Conservation (phyloP, 495 filamentous ascomycete species). For the Tuber umbilicatum region DNA sequence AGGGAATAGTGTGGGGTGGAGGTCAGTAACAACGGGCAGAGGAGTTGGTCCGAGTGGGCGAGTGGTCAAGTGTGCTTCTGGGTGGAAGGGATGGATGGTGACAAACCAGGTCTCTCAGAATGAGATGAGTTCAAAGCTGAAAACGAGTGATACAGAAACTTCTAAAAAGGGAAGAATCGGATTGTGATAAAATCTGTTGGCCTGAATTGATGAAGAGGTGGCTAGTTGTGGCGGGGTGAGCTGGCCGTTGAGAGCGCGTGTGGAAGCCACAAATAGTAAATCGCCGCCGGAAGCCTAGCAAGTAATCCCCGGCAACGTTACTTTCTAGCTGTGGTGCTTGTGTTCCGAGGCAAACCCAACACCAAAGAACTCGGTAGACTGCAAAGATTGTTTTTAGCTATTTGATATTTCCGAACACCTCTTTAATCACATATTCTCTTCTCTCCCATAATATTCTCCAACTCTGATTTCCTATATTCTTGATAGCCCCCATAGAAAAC, state of each 20-base stretch:
- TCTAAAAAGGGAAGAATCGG: background rate
- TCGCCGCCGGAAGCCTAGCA: background rate
- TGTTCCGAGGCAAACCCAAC: background rate
- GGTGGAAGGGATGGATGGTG: background rate
- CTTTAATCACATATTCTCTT: background rate
- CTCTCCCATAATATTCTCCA: slow-evolving; percentile 10
- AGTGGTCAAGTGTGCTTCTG: background rate
- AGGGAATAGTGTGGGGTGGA: background rate
- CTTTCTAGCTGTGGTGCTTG: background rate
- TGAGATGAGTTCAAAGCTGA: background rate
- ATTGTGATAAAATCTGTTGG: background rate
- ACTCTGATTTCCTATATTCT: slow-evolving; percentile 5
- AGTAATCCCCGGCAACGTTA: background rate
- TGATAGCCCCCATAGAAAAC: background rate
- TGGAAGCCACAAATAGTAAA: background rate
- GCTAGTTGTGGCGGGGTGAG: background rate
- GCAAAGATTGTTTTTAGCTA: background rate
- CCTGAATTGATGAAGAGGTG: background rate
- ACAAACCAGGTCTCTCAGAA: background rate
- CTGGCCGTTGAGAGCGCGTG: background rate
- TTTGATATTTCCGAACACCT: background rate
- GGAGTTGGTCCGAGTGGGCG: slow-evolving; percentile 28
- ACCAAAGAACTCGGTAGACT: background rate
- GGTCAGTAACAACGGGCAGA: slow-evolving; percentile 26
- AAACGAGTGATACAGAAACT: background rate